Base-by-base conservation (phyloP, 148 eudicot genomes). In the Rhododendron simsii region DNA sequence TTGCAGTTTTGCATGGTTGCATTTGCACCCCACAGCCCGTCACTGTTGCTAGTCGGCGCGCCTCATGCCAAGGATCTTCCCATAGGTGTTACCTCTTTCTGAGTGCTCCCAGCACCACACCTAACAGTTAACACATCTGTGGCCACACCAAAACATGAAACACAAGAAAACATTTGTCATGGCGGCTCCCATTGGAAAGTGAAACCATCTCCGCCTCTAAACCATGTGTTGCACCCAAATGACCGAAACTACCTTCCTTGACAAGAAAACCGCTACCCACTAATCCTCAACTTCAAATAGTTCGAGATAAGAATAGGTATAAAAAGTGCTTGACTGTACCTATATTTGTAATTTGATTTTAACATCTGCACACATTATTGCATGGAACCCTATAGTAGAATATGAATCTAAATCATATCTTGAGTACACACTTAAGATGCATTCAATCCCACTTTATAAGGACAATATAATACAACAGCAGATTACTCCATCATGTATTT, bases 361-460 rank as follows among this genome's bases (percentile, higher is more conserved):
- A 48, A 71, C 77, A 4, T 13, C 41, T 21, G 0, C 7, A 30
- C 20, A 71, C 1, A 11, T 71, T 71, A 13, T 15, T 48, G 14
- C 13, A 11, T 48, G 51, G 51, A 13, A 48, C 51, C 51, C 51
- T 8, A 53, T 2, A 37, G 39, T 12, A 51, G 80, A 74, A 21
- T 5, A 12, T 6, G 18, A 33, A 75, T 33, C 81, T 39, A 55
- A 71, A 71, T 13, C 74, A 28, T 21, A 35, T 63, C 65, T 77
- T 21, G 37, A 39, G 28, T 76, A 57, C 50, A 74, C 73, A 77
- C 39, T 76, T 21, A 12, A 76, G 50, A 77, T 50, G 45, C 48
- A 41, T 20, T 77, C 6, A 44, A 55, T 26, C 28, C 59, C 55
- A 84, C 61, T 80, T 50, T 73, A 21, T 74, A 84, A 80, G 86